Evolutionary conservation across 78 protist genomes (phyloP), one percentile per base, ranked within the genome.

Genomic region (Dictyostelium brefeldianum): DNA sequence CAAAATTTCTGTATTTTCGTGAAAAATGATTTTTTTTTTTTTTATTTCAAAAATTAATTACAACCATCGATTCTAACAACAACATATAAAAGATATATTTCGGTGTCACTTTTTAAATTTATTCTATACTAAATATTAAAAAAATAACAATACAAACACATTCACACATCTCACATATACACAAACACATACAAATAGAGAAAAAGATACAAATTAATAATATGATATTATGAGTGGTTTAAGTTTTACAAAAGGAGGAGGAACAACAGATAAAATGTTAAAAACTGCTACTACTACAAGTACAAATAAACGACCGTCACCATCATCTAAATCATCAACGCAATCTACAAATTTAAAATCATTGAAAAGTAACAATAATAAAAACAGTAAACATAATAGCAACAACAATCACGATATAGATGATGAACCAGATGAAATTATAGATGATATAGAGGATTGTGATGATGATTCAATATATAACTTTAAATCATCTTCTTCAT

Each of bases 181-280:
- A 14, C 4, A 51, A 51, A 8, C 56, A 51, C 10, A 51, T 51
- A 51, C 56, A 8, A 51, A 8, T 1, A 51, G 56, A 12, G 10
- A 8, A 51, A n/a, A 4, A 14, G 15, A 51, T 51, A 51, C 56
- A 1, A 51, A 51, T 51, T 14, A 51, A 51, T 51, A 51, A 51
- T 62, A 62, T 62, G 70, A 62, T 62, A 62, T 62, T 62, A 62
- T 62, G 70, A 62, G 70, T 62, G 70, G 70, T 62, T 62, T 62
- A 22, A 18, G 70, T 17, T 62, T 25, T 62, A 25, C 70, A 25
- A 62, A 62, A 62, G 36, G 70, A 62, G 70, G 64, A n/a, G 22
- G 67, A 22, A 36, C 20, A 57, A 62, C 7, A 62, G 70, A 62
- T 62, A 62, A 62, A 62, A 62, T 62, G 70, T 36, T 51, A 12